These are phyloP conservation scores for Cladosporium sp. DNA, from an alignment of 2,329 filamentous ascomycete genomes.

Conservation along the genomic window DNA sequence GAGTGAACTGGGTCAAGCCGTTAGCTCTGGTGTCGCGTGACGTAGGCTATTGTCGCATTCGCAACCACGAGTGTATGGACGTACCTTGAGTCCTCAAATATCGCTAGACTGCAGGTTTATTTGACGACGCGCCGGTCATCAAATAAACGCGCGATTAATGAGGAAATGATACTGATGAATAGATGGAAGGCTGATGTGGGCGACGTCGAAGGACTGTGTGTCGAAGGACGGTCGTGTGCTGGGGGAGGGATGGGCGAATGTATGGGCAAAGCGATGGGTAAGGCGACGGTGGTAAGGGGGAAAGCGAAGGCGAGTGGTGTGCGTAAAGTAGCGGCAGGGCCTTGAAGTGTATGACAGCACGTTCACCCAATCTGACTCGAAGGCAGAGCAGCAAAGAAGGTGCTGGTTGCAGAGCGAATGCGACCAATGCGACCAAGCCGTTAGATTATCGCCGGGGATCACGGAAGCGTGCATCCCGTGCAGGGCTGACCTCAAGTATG, in stretches of 20 bases:
- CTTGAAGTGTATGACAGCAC: constrained; percentile 8
- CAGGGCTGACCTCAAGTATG: neutral
- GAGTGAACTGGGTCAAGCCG: constrained; percentile 39
- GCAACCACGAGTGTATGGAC: neutral
- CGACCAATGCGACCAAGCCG: constrained; percentile 7
- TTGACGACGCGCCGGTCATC: constrained; percentile 81
- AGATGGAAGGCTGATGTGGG: neutral
- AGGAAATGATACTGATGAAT: constrained; percentile 6
- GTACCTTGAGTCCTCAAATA: constrained; percentile 7
- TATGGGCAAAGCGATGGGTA: constrained; percentile 9
- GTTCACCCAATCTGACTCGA: constrained; percentile 3
- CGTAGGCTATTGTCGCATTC: neutral
- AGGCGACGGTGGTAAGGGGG: constrained; percentile 7
- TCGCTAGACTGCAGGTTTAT: constrained; percentile 82
- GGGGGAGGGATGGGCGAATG: constrained; percentile 12
- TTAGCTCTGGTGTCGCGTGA: constrained; percentile 14
- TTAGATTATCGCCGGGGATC: constrained; percentile 2
- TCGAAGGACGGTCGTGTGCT: neutral
- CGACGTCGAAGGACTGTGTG: neutral
- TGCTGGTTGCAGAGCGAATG: constrained; percentile 4
- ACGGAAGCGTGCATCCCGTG: neutral
- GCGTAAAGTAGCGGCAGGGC: neutral
- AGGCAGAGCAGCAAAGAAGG: neutral
- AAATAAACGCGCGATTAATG: constrained; percentile 74
- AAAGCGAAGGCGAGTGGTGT: neutral